Evolutionary conservation across 148 eudicot genomes (phyloP).

Genomic region (Talinum fruticosum): DNA sequence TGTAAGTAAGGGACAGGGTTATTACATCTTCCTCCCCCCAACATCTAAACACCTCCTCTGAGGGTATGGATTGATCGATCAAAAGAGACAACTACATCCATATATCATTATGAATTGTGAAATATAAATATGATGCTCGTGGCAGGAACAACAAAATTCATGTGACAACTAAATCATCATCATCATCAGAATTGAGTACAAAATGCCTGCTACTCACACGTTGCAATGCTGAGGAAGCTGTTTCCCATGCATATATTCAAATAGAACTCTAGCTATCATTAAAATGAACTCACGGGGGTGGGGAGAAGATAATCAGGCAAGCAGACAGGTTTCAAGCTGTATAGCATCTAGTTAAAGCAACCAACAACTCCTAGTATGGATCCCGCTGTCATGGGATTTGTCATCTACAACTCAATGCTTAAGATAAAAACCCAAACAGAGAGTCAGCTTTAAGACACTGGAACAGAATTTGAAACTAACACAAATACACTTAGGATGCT

Average conservation of each 20-base stretch:
- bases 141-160: not conserved
- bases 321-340: not conserved
- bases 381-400: no score
- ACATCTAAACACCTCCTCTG: no score
- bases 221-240: not conserved
- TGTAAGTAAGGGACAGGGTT: no score
- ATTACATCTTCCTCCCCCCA: no score
- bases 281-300: not conserved
- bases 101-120: not conserved
- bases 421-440: not conserved
- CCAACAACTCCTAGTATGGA: no score
- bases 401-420: not conserved
- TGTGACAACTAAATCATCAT: not conserved
- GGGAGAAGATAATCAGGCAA: slow-evolving; percentile 3
- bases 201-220: not conserved
- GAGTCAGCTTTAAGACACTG: not conserved
- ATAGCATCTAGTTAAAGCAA: not conserved
- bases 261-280: not conserved
- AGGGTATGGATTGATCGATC: no score
- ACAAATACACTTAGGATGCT: not conserved
- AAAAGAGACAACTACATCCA: not conserved
- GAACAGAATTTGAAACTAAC: not conserved
- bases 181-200: not conserved
- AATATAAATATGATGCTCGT: not conserved
- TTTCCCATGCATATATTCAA: not conserved